Evolutionary conservation across 495 filamentous ascomycete genomes (phyloP).

Genomic region (Talaromyces liani): DNA sequence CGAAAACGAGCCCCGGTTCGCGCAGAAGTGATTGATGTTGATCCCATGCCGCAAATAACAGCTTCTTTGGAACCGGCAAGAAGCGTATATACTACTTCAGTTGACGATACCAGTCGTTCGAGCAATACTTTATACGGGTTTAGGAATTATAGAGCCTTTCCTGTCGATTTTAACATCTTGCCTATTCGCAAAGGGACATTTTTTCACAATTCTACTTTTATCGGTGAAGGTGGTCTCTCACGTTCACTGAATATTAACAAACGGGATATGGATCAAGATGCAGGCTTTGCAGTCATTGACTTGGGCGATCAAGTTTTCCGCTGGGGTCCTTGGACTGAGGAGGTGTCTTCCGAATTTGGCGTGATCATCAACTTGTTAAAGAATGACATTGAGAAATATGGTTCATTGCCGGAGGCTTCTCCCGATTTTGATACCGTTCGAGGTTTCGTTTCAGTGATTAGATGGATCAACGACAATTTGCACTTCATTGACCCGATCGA

Average conservation of each 20-base stretch:
- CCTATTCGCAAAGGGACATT: slow-evolving; percentile 61
- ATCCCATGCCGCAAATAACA: slow-evolving; percentile 1
- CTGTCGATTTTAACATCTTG: slow-evolving; percentile 65
- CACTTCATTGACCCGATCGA: slow-evolving; percentile 47
- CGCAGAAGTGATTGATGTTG: background rate
- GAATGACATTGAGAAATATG: slow-evolving; percentile 16
- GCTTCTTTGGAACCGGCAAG: background rate
- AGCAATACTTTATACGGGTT: background rate
- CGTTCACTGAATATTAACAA: slow-evolving; percentile 35
- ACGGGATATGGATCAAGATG: slow-evolving; percentile 25
- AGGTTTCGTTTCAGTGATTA: slow-evolving; percentile 28
- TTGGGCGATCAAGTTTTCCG: slow-evolving; percentile 43
- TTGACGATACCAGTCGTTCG: slow-evolving; percentile 15
- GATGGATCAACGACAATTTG: slow-evolving; percentile 42
- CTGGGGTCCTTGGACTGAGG: slow-evolving; percentile 68
- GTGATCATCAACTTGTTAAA: slow-evolving; percentile 47
- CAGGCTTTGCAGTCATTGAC: slow-evolving; percentile 25
- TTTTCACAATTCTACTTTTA: slow-evolving; percentile 69
- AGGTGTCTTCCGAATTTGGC: slow-evolving; percentile 59
- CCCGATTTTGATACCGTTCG: background rate
- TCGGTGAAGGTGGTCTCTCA: slow-evolving; percentile 63
- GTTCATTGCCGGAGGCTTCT: background rate
- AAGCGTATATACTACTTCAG: background rate
- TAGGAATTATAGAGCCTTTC: background rate
- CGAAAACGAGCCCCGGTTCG: background rate